Evolutionary conservation across 2,329 filamentous ascomycete species (phyloP).

Genomic region (Dothideomycetes sp.): DNA sequence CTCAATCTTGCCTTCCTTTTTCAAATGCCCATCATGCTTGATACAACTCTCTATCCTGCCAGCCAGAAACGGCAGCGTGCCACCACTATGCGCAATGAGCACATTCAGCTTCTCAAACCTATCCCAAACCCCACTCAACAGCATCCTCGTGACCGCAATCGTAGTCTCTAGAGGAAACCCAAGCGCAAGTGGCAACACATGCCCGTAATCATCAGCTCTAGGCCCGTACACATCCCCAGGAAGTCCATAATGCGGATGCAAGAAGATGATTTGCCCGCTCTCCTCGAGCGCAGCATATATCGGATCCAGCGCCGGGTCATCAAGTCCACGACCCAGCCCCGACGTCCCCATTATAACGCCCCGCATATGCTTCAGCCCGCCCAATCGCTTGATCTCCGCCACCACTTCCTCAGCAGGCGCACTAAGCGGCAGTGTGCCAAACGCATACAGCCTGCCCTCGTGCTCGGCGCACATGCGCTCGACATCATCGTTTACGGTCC

Average conservation of each 20-base stretch:
- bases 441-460: slow-evolving; percentile 65
- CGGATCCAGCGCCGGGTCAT: slow-evolving; percentile 62
- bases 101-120: slow-evolving; percentile 57
- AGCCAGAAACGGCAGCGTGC: slow-evolving; percentile 78
- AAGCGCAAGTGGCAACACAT: slow-evolving; percentile 74
- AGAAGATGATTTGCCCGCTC: slow-evolving; percentile 57
- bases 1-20: slow-evolving; percentile 47
- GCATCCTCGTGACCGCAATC: slow-evolving; percentile 79
- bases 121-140: slow-evolving; percentile 77
- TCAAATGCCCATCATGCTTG: slow-evolving; percentile 66
- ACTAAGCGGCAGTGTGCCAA: slow-evolving; percentile 69
- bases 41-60: slow-evolving; percentile 84
- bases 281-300: slow-evolving; percentile 61
- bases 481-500: slow-evolving; percentile 66
- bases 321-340: slow-evolving; percentile 67
- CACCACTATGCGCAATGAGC: slow-evolving; percentile 77
- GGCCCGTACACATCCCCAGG: slow-evolving; percentile 71
- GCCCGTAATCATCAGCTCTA: slow-evolving; percentile 60
- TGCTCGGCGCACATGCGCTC: slow-evolving; percentile 57
- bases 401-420: slow-evolving; percentile 51
- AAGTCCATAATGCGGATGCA: slow-evolving; percentile 88
- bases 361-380: slow-evolving; percentile 54
- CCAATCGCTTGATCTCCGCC: slow-evolving; percentile 53
- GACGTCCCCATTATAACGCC: slow-evolving; percentile 85
- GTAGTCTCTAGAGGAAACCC: slow-evolving; percentile 91